Conservation (phyloP, 2,329 filamentous ascomycete genomes). For the Dactylellina leptospora region DNA sequence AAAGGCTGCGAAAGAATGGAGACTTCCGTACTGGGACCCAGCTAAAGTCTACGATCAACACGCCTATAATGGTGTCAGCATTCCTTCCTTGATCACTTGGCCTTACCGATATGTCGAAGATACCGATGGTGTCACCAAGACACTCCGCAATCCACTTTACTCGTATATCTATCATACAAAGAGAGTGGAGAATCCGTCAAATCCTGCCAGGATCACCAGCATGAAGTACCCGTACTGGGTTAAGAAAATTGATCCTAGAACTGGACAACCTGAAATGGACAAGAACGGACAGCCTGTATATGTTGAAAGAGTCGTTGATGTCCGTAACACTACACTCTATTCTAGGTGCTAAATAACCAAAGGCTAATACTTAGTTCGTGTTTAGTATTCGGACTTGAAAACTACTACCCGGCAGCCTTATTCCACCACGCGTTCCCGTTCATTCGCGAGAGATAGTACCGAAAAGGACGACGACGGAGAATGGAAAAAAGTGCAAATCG, state of each 20-base stretch:
- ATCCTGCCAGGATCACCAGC: too few relatives aligned
- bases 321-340: too few relatives aligned
- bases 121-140: not conserved
- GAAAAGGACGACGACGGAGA: not conserved
- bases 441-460: not conserved
- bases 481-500: not conserved
- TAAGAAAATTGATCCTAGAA: too few relatives aligned
- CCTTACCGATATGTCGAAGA: not conserved
- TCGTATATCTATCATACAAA: conserved; percentile 1
- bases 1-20: conserved; percentile 13
- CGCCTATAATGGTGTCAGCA: not conserved
- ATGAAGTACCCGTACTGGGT: too few relatives aligned
- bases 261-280: too few relatives aligned
- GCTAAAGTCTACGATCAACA: conserved; percentile 1
- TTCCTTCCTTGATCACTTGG: conserved; percentile 18
- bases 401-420: conserved; percentile 5
- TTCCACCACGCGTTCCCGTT: not conserved
- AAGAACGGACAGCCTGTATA: too few relatives aligned
- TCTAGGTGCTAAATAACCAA: too few relatives aligned
- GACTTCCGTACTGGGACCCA: conserved; percentile 31
- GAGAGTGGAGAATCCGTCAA: not conserved
- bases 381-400: not conserved
- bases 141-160: not conserved
- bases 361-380: not conserved
- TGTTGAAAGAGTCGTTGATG: too few relatives aligned